phyloP scores from a whole-genome alignment of 2,329 filamentous ascomycete genomes.

The Epichloe bromicola region DNA sequence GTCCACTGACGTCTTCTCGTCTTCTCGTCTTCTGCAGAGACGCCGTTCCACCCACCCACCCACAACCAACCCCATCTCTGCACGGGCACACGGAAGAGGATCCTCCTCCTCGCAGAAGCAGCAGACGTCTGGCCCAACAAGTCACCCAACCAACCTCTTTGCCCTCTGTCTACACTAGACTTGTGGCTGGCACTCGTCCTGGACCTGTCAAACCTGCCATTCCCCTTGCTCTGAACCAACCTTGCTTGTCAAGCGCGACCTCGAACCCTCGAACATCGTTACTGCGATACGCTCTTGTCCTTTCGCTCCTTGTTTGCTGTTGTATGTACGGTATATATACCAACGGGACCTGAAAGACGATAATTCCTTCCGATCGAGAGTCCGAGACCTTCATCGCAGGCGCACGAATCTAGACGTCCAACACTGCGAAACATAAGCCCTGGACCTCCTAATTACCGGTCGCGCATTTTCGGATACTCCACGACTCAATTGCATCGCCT shows the following conservation, averaged over 20 bases:
- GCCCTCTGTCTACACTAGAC: not conserved
- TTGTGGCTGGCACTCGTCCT: not conserved
- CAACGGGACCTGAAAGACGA: not conserved
- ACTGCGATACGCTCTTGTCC: not conserved
- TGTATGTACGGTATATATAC: not conserved
- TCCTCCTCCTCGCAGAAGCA: constrained; percentile 6
- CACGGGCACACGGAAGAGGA: not conserved
- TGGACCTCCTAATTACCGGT: not conserved
- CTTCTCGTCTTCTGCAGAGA: constrained; percentile 6
- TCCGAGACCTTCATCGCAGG: not conserved
- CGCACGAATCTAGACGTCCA: not conserved
- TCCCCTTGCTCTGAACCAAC: not conserved
- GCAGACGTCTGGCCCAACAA: constrained; percentile 2
- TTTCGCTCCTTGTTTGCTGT: not conserved
- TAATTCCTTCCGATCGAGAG: not conserved
- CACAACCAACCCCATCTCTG: not conserved
- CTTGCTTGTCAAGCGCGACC: not conserved
- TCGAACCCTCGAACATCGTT: not conserved
- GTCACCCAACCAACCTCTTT: constrained; percentile 1
- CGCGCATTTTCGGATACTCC: not conserved
- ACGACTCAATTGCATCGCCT: not conserved
- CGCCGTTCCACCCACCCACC: constrained; percentile 1
- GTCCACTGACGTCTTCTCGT: constrained; percentile 9
- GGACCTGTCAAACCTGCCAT: not conserved
- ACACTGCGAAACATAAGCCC: not conserved